Conservation (phyloP, 805 yeast species). For the Lipomyces yamanashiensis region DNA sequence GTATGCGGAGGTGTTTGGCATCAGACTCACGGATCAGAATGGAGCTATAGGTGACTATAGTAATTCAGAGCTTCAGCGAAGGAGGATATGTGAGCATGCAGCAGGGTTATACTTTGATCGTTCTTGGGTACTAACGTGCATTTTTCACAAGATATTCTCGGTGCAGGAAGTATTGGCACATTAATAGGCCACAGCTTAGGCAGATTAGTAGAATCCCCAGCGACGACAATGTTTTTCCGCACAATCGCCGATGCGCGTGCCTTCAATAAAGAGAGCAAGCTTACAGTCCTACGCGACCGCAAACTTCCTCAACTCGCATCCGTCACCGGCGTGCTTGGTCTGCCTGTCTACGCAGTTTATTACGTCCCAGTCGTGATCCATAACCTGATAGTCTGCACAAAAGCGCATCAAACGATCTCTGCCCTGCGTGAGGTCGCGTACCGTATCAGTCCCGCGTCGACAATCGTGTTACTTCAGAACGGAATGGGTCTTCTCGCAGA, state of each 20-base stretch:
- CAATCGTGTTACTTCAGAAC: slow-evolving; percentile 72
- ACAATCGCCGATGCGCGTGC: slow-evolving; percentile 1
- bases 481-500: slow-evolving; percentile 76
- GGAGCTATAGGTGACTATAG: not conserved
- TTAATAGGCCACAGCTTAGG: slow-evolving; percentile 18
- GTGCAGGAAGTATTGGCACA: slow-evolving; percentile 25
- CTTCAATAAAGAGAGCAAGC: slow-evolving; percentile 2
- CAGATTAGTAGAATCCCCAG: not conserved
- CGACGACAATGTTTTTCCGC: slow-evolving; percentile 14
- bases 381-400: slow-evolving; percentile 75
- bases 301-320: not conserved
- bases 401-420: slow-evolving; percentile 69
- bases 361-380: slow-evolving; percentile 46
- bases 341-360: slow-evolving; percentile 16
- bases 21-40: not conserved
- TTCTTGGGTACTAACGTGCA: not conserved
- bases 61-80: slow-evolving; percentile 7
- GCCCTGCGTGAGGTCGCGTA: slow-evolving; percentile 48
- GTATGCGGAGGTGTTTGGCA: slow-evolving; percentile 1
- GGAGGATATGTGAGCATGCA: not conserved
- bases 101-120: too few relatives aligned
- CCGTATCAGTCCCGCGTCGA: slow-evolving; percentile 13
- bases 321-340: not conserved
- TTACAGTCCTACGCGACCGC: not conserved
- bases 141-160: slow-evolving; percentile 5